Evolutionary conservation across 148 eudicot genomes (phyloP).

Genomic region (Arbutus unedo): DNA sequence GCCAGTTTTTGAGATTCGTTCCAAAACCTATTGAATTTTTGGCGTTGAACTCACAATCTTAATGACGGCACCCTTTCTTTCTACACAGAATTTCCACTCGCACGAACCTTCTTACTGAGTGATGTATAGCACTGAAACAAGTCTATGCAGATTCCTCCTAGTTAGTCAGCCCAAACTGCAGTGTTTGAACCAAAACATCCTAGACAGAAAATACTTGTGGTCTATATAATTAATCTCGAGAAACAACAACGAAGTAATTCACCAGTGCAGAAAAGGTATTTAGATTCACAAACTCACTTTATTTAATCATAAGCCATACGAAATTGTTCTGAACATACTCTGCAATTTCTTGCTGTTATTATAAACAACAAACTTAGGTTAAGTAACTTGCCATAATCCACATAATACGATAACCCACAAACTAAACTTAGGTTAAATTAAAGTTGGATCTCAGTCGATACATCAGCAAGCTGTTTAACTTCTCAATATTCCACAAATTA

Average conservation of each 20-base stretch:
- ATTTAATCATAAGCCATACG: not conserved
- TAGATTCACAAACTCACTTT: not conserved
- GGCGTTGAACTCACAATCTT: not conserved
- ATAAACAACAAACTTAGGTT: not conserved
- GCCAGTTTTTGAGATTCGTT: not conserved
- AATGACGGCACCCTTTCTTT: not conserved
- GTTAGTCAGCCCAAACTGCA: not conserved
- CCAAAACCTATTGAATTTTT: not conserved
- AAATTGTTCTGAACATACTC: not conserved
- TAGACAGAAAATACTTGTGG: not conserved
- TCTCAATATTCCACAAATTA: not conserved
- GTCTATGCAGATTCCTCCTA: conserved; percentile 1
- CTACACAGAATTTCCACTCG: not conserved
- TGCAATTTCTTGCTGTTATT: not conserved
- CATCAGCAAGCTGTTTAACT: not conserved
- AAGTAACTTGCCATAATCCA: not conserved
- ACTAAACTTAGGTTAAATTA: not conserved
- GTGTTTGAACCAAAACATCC: not conserved
- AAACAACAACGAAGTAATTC: not conserved
- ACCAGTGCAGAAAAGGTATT: not conserved
- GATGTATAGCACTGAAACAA: not conserved
- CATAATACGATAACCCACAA: not conserved
- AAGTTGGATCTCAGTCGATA: not conserved
- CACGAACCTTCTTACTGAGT: not conserved
- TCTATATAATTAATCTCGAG: not conserved